phyloP scores from a whole-genome alignment of 202 grass and related monocot genomes.

The Musa balbisiana region DNA sequence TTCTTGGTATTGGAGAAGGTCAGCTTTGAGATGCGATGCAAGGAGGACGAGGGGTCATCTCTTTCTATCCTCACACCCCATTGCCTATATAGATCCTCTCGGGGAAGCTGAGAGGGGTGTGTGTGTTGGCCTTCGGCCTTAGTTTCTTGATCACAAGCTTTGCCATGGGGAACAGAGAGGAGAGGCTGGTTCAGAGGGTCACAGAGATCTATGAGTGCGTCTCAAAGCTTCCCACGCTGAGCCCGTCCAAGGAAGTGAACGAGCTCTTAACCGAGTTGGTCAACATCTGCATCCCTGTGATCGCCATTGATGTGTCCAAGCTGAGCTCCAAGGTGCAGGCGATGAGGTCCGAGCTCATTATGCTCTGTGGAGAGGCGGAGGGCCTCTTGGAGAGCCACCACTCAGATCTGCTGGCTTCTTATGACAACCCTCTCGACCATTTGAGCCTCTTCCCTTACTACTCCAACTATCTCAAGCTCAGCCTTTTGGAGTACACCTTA shows the following conservation, averaged over 20 bases:
- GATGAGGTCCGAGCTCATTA: conserved; percentile 54
- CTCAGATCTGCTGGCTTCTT: conserved; percentile 44
- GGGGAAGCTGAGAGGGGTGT: too few relatives aligned
- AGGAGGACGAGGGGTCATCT: too few relatives aligned
- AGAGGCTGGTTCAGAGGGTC: conserved; percentile 51
- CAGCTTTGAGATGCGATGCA: too few relatives aligned
- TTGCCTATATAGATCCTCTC: too few relatives aligned
- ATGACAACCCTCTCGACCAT: conserved; percentile 67
- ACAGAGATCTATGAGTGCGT: conserved; percentile 37
- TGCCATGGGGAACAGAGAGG: conserved; percentile 37
- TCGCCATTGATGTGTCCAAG: conserved; percentile 49
- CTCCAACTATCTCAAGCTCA: conserved; percentile 73
- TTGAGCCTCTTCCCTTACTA: conserved; percentile 60
- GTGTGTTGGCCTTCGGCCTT: too few relatives aligned
- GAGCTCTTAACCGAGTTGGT: conserved; percentile 73
- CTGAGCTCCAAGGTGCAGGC: conserved; percentile 35
- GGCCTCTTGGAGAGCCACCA: conserved; percentile 65
- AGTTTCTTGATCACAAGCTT: neutral
- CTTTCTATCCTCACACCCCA: too few relatives aligned
- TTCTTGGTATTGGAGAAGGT: too few relatives aligned
- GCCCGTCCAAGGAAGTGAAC: conserved; percentile 43
- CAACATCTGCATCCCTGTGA: conserved; percentile 49
- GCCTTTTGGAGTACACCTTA: conserved; percentile 58
- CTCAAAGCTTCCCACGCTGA: conserved; percentile 48
- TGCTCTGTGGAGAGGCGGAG: conserved; percentile 58